Evolutionary conservation across 1,284 basidiomycete species (phyloP).

Genomic region (Naganishia sp.): DNA sequence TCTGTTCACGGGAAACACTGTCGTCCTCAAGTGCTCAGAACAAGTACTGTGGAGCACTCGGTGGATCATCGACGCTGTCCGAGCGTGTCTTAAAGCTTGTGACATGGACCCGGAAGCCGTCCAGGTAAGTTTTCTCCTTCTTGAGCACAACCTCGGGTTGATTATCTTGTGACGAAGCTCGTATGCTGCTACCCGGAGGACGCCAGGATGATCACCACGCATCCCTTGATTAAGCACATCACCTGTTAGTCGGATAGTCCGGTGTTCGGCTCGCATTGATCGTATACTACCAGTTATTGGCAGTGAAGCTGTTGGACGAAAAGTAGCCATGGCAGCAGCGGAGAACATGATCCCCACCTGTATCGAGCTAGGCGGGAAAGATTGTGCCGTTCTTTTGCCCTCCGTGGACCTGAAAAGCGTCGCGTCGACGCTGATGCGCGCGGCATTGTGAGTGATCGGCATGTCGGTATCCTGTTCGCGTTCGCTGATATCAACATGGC

Average conservation of each 20-base stretch:
- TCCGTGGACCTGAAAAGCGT: constrained; percentile 57
- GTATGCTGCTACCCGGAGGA: constrained; percentile 86
- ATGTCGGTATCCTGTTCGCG: too few species aligned
- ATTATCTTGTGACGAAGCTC: constrained; percentile 49
- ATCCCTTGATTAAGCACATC: constrained; percentile 70
- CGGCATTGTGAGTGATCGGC: constrained; percentile 70
- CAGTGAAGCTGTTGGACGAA: constrained; percentile 81
- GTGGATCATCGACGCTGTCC: constrained; percentile 78
- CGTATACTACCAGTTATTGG: constrained; percentile 71
- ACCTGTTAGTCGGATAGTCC: constrained; percentile 49
- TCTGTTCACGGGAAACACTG: constrained; percentile 84
- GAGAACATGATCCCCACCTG: constrained; percentile 83
- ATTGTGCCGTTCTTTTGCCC: constrained; percentile 58
- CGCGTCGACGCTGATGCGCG: constrained; percentile 68
- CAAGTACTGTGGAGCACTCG: constrained; percentile 82
- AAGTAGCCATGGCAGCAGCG: constrained; percentile 78
- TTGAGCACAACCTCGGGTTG: not conserved
- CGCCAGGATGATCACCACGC: constrained; percentile 77
- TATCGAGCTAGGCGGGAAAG: constrained; percentile 77
- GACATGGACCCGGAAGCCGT: constrained; percentile 79
- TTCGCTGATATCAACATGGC: not conserved
- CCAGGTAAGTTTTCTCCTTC: constrained; percentile 57
- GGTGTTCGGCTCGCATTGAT: not conserved
- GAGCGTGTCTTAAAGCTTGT: constrained; percentile 70
- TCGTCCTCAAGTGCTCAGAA: constrained; percentile 92